These are phyloP conservation scores for Dalbergia oliveri DNA, from an alignment of 306 rosid genomes.

Conservation along the genomic window DNA sequence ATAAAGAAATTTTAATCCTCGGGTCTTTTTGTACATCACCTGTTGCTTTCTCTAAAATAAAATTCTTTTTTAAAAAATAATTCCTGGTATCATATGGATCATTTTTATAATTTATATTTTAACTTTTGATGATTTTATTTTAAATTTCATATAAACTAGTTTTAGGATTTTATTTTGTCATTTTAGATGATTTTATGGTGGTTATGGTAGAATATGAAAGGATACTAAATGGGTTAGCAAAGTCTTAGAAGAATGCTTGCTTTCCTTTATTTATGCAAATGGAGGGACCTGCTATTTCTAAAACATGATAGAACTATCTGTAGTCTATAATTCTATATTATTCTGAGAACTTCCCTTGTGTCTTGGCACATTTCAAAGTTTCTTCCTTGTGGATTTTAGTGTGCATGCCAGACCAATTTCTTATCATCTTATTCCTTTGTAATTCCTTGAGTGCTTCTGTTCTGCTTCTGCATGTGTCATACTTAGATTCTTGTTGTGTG, in stretches of 20 bases:
- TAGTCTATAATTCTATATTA: neutral
- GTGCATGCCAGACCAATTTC: conserved; percentile 14
- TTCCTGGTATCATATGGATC: conserved; percentile 2
- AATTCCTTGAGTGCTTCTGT: conserved; percentile 2
- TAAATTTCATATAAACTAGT: neutral
- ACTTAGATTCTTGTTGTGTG: conserved; percentile 14
- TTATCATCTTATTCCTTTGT: neutral
- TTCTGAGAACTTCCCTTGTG: neutral
- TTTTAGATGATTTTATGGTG: conserved; percentile 15
- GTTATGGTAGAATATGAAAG: neutral
- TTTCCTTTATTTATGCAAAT: conserved; percentile 12
- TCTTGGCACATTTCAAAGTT: conserved; percentile 19
- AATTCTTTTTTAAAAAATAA: neutral
- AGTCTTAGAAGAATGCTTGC: conserved; percentile 26
- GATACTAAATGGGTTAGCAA: neutral
- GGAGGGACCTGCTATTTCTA: neutral
- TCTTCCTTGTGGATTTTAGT: conserved; percentile 23
- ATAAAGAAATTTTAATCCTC: neutral
- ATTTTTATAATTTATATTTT: conserved; percentile 14
- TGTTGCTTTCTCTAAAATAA: neutral
- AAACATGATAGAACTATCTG: neutral
- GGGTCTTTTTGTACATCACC: neutral
- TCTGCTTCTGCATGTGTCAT: neutral
- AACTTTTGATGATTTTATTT: conserved; percentile 22
- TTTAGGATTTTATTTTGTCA: conserved; percentile 28